A percentile compares a stretch with the other conserved stretches of the same genome.
These are phyloP conservation scores for Hondaea fermentalgiana DNA, from an alignment of 108 stramenopile species.

Conservation along the genomic window DNA sequence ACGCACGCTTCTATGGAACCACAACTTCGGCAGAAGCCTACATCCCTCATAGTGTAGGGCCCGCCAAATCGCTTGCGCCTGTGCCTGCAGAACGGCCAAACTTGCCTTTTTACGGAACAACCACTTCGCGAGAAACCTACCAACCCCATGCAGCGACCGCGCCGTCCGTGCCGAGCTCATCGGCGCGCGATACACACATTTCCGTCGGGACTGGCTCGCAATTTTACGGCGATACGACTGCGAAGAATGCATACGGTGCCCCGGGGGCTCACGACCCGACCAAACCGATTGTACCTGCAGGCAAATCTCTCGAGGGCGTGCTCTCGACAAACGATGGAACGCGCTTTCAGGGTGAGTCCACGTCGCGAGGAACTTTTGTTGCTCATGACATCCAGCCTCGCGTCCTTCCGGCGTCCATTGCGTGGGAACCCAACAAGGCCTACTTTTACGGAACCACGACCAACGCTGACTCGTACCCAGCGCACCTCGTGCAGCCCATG, in stretches of 20 bases:
- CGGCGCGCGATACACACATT: neutral
- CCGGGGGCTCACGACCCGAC: neutral
- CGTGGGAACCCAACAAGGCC: neutral
- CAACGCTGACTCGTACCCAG: neutral
- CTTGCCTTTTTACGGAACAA: neutral
- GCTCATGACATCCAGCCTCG: neutral
- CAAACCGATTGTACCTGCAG: neutral
- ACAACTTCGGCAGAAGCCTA: neutral
- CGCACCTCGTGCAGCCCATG: neutral
- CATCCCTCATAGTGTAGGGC: neutral
- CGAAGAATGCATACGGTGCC: neutral
- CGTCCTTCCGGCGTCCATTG: neutral
- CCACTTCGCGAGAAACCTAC: neutral
- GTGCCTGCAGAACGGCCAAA: neutral
- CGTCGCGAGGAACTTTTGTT: neutral
- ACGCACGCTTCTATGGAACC: neutral
- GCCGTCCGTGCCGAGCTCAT: neutral
- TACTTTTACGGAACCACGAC: neutral
- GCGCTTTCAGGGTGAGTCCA: neutral
- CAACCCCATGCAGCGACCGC: neutral
- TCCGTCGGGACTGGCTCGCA: neutral
- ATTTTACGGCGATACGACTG: neutral
- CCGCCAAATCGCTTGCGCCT: neutral
- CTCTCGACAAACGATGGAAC: neutral
- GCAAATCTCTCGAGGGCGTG: neutral